Evolutionary conservation across 2,329 filamentous ascomycete species (phyloP).

Genomic region (Ascochyta rabiei): DNA sequence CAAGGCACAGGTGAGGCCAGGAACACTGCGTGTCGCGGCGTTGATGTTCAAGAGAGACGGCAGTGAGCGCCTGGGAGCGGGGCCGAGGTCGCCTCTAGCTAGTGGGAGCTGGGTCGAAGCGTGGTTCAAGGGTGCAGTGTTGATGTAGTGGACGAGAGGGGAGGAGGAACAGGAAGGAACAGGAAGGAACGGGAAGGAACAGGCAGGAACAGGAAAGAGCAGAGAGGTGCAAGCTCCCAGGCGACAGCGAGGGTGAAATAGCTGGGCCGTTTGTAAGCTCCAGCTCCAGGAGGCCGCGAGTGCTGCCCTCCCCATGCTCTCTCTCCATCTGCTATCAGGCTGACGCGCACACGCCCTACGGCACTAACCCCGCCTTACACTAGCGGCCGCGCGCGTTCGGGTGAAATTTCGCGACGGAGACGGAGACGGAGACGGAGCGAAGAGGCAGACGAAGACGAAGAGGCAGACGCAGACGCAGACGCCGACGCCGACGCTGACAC

Average conservation of each 20-base stretch:
- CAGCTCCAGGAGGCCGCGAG: constrained; percentile 1
- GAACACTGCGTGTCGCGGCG: not conserved
- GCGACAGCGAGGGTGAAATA: constrained; percentile 5
- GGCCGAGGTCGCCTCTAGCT: constrained; percentile 10
- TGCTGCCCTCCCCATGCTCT: constrained; percentile 22
- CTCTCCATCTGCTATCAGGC: constrained; percentile 26
- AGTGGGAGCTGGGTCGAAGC: not conserved
- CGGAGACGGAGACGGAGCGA: no score
- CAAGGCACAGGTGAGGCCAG: not conserved
- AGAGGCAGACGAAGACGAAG: no score
- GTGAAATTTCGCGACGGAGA: constrained; percentile 21
- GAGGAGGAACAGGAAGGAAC: not conserved
- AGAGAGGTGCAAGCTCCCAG: not conserved
- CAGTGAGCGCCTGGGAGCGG: constrained; percentile 1
- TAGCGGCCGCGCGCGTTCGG: not conserved
- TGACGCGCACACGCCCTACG: constrained; percentile 24
- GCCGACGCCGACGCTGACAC: no score
- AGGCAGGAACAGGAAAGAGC: not conserved
- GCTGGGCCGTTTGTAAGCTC: not conserved
- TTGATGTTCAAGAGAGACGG: not conserved
- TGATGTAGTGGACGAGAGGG: not conserved
- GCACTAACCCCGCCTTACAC: constrained; percentile 15
- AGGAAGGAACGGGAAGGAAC: no score
- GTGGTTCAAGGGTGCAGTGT: not conserved
- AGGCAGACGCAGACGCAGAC: not conserved